These are phyloP conservation scores for Heritiera fomes DNA, from an alignment of 345 rosid genomes.

Conservation along the genomic window DNA sequence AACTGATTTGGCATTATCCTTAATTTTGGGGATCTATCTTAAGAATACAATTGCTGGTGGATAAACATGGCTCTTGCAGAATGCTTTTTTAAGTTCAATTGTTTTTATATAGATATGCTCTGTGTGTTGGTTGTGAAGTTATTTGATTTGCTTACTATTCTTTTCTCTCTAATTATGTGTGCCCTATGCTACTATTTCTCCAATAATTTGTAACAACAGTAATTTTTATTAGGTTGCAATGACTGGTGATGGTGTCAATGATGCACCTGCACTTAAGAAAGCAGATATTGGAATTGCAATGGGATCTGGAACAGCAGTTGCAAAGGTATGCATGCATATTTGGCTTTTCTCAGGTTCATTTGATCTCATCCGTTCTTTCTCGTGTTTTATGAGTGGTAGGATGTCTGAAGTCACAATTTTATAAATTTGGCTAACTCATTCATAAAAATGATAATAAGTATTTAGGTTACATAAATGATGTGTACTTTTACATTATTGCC, in stretches of 20 bases:
- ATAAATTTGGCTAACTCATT: background rate
- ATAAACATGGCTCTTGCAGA: background rate
- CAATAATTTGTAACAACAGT: slow-evolving; percentile 15
- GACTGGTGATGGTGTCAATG: slow-evolving; percentile 99
- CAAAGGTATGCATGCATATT: slow-evolving; percentile 61
- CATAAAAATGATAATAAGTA: background rate
- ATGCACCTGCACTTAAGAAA: slow-evolving; percentile 98
- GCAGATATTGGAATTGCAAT: slow-evolving; percentile 98
- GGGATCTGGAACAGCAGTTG: slow-evolving; percentile 99
- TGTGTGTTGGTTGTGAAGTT: background rate
- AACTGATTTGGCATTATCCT: background rate
- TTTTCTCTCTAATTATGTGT: slow-evolving; percentile 1
- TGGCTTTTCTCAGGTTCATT: background rate
- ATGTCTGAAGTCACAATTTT: slow-evolving; percentile 1
- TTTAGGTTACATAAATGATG: background rate
- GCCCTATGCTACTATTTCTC: slow-evolving; percentile 17
- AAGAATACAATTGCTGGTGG: background rate
- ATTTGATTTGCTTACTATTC: background rate
- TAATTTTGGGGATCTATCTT: background rate
- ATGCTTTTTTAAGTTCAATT: background rate
- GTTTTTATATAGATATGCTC: background rate
- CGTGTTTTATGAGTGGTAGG: slow-evolving; percentile 2
- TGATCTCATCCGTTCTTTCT: background rate
- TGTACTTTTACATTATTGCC: background rate
- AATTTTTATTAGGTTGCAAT: slow-evolving; percentile 77